Evolutionary conservation across 1,139 yeast species (phyloP), one percentile per base, ranked within the genome.

Genomic region (Meyerozyma sp.): DNA sequence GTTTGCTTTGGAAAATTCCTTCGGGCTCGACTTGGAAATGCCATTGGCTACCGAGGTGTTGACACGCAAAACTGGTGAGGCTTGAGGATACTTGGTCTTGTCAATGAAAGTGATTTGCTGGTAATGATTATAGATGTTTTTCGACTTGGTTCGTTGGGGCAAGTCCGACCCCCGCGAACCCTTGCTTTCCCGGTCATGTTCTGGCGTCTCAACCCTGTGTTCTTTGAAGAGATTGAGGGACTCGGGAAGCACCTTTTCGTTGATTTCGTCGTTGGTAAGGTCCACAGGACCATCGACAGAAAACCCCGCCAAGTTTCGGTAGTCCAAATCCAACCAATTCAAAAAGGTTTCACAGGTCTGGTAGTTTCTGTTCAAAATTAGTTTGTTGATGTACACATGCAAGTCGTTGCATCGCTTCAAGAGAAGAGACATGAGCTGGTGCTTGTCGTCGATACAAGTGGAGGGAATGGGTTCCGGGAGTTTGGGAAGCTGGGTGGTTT

Each of bases 401-500:
- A 73, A 57, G 39, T 66, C 73, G 29, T 55, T 53, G 45, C 73
- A 67, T 14, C 75, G 50, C 44, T 61, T 57, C 42, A 59, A 11
- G 9, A 29, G 47, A n/a, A 58, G 52, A 25, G 54, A 26, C 29
- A 51, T 49, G 39, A 60, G 49, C 21, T 55, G 49, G 10, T 46
- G 53, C 13, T 41, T 38, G 34, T 48, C 54, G 28, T 55, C 54
- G 11, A 36, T 44, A 11, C 49, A 48, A 36, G 50, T 42, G 41
- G 54, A 48, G 8, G 71, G 71, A 10, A 72, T 65, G 3, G 76
- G 77, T 47, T 69, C 73, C 1, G 77, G 78, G 36, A 72, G 55
- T 49, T 65, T 70, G 6, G 77, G 77, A 18, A 70, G 55, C 40
- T 52, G 57, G 32, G 63, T 47, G 4, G 49, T 41, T 9, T 45